Conservation (phyloP, 1,284 basidiomycete genomes). For the Fomes fomentarius region DNA sequence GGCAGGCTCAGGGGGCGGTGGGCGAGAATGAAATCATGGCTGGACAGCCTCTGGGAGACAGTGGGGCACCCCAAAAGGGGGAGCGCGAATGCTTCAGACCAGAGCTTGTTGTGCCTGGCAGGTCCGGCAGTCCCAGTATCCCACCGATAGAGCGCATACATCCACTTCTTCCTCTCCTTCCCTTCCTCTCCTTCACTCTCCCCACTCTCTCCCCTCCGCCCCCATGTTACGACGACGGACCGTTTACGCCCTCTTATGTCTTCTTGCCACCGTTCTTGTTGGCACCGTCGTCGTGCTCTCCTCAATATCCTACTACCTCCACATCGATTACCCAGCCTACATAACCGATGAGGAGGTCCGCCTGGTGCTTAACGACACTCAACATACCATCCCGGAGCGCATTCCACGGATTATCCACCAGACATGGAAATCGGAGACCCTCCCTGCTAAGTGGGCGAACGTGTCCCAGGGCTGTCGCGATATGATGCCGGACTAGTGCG, state of each 20-base stretch:
- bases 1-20: neutral
- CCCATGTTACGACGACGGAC: constrained; percentile 53
- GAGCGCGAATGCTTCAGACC: neutral
- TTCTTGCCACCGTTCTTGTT: constrained; percentile 85
- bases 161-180: constrained; percentile 26
- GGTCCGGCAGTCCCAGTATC: constrained; percentile 9
- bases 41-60: constrained; percentile 16
- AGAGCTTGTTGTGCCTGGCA: constrained; percentile 19
- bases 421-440: constrained; percentile 93
- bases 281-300: constrained; percentile 94
- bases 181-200: constrained; percentile 25
- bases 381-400: constrained; percentile 60
- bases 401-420: constrained; percentile 96
- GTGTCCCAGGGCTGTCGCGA: constrained; percentile 82
- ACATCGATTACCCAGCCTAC: constrained; percentile 80
- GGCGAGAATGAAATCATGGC: constrained; percentile 2
- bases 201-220: constrained; percentile 14
- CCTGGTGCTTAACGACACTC: constrained; percentile 57
- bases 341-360: constrained; percentile 81
- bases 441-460: constrained; percentile 84
- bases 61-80: constrained; percentile 16
- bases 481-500: constrained; percentile 96
- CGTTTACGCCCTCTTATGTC: constrained; percentile 70
- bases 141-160: constrained; percentile 4
- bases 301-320: constrained; percentile 89